Evolutionary conservation across 257 asterid species (phyloP).

Genomic region (Fraxinus anomala): DNA sequence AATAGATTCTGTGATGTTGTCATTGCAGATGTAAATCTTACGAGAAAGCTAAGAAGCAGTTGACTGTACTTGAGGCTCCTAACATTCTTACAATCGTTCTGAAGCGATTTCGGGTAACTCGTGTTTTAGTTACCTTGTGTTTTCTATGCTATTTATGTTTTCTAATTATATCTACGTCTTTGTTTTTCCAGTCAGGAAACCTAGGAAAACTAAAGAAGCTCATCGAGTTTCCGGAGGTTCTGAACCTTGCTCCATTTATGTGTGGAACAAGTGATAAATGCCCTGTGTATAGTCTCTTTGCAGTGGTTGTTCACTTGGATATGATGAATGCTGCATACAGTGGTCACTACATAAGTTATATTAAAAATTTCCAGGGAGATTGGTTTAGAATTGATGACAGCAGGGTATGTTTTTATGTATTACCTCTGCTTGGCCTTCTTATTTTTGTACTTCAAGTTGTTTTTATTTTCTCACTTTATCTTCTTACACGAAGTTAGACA

Average conservation of each 20-base stretch:
- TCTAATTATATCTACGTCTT: slow-evolving; percentile 14
- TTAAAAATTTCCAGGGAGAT: slow-evolving; percentile 41
- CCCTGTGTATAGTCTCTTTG: slow-evolving; percentile 47
- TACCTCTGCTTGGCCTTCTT: background rate
- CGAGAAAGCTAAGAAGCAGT: slow-evolving; percentile 65
- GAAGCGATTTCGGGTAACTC: slow-evolving; percentile 55
- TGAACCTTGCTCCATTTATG: slow-evolving; percentile 54
- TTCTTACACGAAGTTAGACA: background rate
- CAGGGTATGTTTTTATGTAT: slow-evolving; percentile 36
- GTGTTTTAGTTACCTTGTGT: slow-evolving; percentile 12
- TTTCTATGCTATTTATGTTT: slow-evolving; percentile 10
- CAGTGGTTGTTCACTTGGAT: slow-evolving; percentile 54
- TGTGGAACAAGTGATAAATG: slow-evolving; percentile 42
- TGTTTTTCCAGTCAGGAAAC: slow-evolving; percentile 44
- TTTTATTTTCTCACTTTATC: background rate
- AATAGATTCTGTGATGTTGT: background rate
- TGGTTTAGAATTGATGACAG: slow-evolving; percentile 55
- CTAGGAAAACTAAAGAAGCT: slow-evolving; percentile 48
- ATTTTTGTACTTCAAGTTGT: slow-evolving; percentile 8
- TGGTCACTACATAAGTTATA: slow-evolving; percentile 58
- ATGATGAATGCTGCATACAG: slow-evolving; percentile 43
- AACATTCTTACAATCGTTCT: slow-evolving; percentile 60
- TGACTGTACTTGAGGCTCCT: slow-evolving; percentile 60
- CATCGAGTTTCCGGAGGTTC: slow-evolving; percentile 44
- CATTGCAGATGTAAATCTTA: slow-evolving; percentile 61